A percentile compares a stretch with the other conserved stretches of the same genome.
Evolutionary conservation across 2,329 filamentous ascomycete species (phyloP).

Genomic region (Fusarium sp.): DNA sequence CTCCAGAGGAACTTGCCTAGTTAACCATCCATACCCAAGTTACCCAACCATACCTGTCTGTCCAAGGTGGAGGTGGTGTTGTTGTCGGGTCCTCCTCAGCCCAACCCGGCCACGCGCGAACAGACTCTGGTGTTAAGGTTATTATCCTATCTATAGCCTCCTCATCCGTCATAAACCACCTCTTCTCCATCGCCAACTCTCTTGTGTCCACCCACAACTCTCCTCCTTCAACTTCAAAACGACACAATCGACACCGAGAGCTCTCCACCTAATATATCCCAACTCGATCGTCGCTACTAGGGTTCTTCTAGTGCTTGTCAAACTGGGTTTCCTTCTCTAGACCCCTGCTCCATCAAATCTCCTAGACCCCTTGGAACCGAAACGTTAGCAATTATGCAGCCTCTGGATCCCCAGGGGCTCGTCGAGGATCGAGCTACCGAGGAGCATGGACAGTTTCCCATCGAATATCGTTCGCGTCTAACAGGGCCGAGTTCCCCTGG

Average conservation of each 20-base stretch:
- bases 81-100: conserved; percentile 16
- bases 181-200: neutral
- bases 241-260: conserved; percentile 1
- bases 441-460: conserved; percentile 33
- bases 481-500: conserved; percentile 30
- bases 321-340: conserved; percentile 33
- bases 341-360: conserved; percentile 40
- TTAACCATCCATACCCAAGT: neutral
- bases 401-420: conserved; percentile 41
- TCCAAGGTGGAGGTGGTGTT: conserved; percentile 1
- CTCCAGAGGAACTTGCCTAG: conserved; percentile 3
- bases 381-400: conserved; percentile 47
- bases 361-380: conserved; percentile 40
- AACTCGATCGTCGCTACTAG: conserved; percentile 26
- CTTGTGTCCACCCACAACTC: neutral
- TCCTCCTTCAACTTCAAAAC: neutral
- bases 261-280: conserved; percentile 12
- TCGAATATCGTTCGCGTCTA: conserved; percentile 42
- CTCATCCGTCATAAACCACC: conserved; percentile 9
- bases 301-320: conserved; percentile 23
- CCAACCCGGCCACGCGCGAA: conserved; percentile 39
- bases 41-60: conserved; percentile 16
- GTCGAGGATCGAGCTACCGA: conserved; percentile 26
- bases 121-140: conserved; percentile 10
- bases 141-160: conserved; percentile 11